phyloP scores from a whole-genome alignment of 495 filamentous ascomycete genomes.

The Pyrenula aspistea region DNA sequence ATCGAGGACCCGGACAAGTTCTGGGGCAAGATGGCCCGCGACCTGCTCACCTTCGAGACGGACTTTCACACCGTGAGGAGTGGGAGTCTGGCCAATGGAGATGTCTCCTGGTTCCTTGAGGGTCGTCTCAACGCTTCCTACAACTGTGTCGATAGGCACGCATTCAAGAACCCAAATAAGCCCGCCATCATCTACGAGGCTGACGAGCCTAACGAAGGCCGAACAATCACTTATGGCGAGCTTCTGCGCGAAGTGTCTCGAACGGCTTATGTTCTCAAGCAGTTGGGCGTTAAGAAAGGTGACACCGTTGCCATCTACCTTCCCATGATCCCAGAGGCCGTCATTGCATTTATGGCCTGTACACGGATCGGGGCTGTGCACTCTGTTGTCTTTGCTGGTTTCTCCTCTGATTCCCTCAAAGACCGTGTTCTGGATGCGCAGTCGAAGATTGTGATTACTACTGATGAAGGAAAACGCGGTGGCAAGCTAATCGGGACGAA shows the following conservation, averaged over 20 bases:
- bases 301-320: conserved; percentile 97
- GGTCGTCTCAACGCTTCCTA: conserved; percentile 89
- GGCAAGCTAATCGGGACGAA: conserved; percentile 97
- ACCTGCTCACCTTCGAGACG: conserved; percentile 78
- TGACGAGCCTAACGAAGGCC: conserved; percentile 79
- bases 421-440: conserved; percentile 89
- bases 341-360: conserved; percentile 86
- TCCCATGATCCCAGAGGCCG: conserved; percentile 95
- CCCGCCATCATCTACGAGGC: conserved; percentile 98
- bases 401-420: conserved; percentile 91
- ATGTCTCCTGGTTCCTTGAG: conserved; percentile 91
- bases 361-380: conserved; percentile 89
- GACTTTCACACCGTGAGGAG: conserved; percentile 86
- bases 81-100: conserved; percentile 68
- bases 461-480: conserved; percentile 94
- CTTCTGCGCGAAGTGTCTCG: conserved; percentile 86
- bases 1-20: conserved; percentile 85
- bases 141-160: conserved; percentile 96
- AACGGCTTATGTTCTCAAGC: conserved; percentile 72
- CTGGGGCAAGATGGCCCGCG: conserved; percentile 77
- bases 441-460: conserved; percentile 87
- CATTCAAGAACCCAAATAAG: conserved; percentile 80
- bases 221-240: conserved; percentile 85
- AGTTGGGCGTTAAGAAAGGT: conserved; percentile 94
- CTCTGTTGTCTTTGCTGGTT: conserved; percentile 97